Evolutionary conservation across 2,329 filamentous ascomycete genomes (phyloP).

Genomic region (Incumbomyces delicatus): DNA sequence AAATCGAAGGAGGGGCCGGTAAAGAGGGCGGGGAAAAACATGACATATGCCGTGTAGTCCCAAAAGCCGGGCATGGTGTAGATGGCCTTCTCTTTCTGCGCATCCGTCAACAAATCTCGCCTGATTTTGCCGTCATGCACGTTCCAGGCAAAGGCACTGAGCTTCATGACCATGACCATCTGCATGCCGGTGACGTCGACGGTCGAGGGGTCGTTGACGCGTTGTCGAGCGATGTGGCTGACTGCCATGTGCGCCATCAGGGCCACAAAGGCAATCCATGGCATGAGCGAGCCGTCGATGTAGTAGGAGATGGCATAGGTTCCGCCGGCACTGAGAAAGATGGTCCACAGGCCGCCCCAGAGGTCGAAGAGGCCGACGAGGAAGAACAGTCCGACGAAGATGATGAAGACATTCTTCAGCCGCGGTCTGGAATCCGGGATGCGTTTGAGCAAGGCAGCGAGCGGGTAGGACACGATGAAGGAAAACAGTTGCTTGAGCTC

Average conservation of each 20-base stretch:
- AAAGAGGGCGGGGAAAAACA: constrained; percentile 90
- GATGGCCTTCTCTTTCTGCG: constrained; percentile 74
- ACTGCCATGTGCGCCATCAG: constrained; percentile 92
- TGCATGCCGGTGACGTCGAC: constrained; percentile 90
- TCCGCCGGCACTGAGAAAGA: constrained; percentile 67
- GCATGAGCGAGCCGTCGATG: constrained; percentile 85
- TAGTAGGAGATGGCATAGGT: constrained; percentile 77
- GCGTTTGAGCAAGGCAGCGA: constrained; percentile 79
- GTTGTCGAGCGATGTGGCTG: constrained; percentile 76
- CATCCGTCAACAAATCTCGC: constrained; percentile 68
- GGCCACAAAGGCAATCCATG: constrained; percentile 90
- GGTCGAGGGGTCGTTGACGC: constrained; percentile 51
- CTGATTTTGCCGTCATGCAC: constrained; percentile 82
- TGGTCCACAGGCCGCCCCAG: constrained; percentile 71
- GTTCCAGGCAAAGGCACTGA: constrained; percentile 96
- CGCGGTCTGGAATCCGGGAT: constrained; percentile 76
- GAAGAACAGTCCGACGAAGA: constrained; percentile 75
- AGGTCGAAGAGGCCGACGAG: constrained; percentile 87
- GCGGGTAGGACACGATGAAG: constrained; percentile 84
- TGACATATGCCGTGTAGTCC: constrained; percentile 79
- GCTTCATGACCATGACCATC: constrained; percentile 98
- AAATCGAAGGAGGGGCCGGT: constrained; percentile 91
- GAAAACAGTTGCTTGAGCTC: constrained; percentile 82
- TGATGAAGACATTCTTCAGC: constrained; percentile 79
- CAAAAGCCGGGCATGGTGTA: constrained; percentile 62